These are phyloP conservation scores for Spinacia oleracea DNA, from an alignment of 179 eudicot genomes.

Conservation along the genomic window DNA sequence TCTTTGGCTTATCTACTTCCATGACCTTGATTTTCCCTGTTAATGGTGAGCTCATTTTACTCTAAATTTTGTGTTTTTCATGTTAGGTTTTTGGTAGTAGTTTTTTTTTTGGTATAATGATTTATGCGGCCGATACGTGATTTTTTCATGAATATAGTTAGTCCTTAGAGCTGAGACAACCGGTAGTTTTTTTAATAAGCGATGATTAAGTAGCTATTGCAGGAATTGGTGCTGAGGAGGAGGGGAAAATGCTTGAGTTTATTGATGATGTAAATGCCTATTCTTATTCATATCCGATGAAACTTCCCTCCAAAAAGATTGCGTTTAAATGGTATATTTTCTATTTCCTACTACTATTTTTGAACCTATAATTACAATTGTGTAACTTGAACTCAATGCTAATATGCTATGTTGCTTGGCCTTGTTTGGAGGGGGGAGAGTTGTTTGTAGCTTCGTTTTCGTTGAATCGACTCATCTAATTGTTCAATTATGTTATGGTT, in stretches of 20 bases:
- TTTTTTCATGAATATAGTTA: no score
- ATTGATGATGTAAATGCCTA: constrained; percentile 85
- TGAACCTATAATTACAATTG: not conserved
- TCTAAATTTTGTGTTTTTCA: not conserved
- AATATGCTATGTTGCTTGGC: not conserved
- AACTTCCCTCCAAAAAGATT: constrained; percentile 59
- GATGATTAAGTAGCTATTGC: constrained; percentile 26
- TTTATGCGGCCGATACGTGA: no score
- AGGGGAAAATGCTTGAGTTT: constrained; percentile 56
- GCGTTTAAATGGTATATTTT: constrained; percentile 72
- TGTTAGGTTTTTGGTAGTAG: not conserved
- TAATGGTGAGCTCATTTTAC: constrained; percentile 33
- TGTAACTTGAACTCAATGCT: not conserved
- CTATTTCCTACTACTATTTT: not conserved
- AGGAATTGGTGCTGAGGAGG: constrained; percentile 68
- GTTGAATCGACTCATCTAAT: not conserved
- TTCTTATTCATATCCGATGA: constrained; percentile 64
- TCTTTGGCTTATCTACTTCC: constrained; percentile 64
- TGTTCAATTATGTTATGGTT: not conserved
- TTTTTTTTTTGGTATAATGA: not conserved
- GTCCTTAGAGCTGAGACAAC: not conserved
- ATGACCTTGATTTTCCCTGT: constrained; percentile 43
- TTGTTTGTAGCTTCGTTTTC: not conserved
- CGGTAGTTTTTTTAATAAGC: not conserved
- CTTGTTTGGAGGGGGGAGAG: not conserved